Percentiles rank a stretch among this genome's conserved stretches.
phyloP scores from a whole-genome alignment of 768 basidiomycete genomes.

The Auricularia sp. region DNA sequence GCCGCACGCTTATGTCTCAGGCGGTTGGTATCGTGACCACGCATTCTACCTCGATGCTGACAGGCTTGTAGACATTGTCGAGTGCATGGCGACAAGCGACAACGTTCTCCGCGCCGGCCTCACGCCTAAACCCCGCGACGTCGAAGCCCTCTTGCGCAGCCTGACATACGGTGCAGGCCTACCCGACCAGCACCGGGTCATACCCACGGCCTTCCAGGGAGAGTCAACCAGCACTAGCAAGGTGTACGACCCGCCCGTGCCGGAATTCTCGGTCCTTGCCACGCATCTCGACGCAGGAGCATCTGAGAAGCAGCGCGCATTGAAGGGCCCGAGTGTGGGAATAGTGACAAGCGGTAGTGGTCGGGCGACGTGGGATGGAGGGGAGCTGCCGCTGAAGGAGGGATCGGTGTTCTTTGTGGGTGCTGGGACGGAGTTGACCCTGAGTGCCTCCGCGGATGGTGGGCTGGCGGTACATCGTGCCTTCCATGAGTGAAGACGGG shows the following conservation, averaged over 20 bases:
- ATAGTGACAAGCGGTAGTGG: constrained; percentile 69
- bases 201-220: constrained; percentile 39
- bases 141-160: constrained; percentile 77
- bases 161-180: constrained; percentile 75
- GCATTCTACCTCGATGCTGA: neutral
- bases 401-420: constrained; percentile 82
- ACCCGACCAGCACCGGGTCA: constrained; percentile 59
- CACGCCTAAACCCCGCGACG: constrained; percentile 91
- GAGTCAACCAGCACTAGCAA: constrained; percentile 23
- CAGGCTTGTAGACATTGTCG: constrained; percentile 70
- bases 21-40: constrained; percentile 40
- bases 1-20: constrained; percentile 91
- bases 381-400: constrained; percentile 31
- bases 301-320: constrained; percentile 42
- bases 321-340: constrained; percentile 78
- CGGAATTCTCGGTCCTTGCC: constrained; percentile 82
- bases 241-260: constrained; percentile 85
- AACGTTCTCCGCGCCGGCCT: constrained; percentile 98
- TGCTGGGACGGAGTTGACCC: constrained; percentile 48
- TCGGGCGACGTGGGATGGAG: constrained; percentile 23
- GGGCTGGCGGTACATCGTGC: constrained; percentile 56
- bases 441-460: constrained; percentile 28
- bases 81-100: constrained; percentile 98
- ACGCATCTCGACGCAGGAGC: constrained; percentile 36
- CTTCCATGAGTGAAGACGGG: constrained; percentile 22